phyloP scores from a whole-genome alignment of 345 rosid species.

The Lepidium africanum region DNA sequence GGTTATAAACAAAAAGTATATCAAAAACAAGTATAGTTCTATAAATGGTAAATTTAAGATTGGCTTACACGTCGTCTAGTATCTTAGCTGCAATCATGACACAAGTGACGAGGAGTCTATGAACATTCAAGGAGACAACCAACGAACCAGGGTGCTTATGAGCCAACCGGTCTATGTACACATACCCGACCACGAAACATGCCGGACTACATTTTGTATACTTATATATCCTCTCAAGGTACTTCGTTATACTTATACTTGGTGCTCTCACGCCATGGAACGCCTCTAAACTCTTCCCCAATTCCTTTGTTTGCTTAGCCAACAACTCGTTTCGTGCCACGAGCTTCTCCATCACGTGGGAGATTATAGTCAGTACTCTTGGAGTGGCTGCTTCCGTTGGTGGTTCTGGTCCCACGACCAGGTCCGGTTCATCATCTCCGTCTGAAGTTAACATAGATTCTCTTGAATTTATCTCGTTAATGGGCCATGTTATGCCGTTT shows the following conservation, averaged over 20 bases:
- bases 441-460: constrained; percentile 21
- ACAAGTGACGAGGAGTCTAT: constrained; percentile 70
- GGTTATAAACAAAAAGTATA: too few species aligned
- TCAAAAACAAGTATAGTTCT: neutral
- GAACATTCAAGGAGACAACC: constrained; percentile 62
- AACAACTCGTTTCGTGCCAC: constrained; percentile 68
- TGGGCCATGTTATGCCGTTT: constrained; percentile 18
- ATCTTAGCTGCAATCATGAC: constrained; percentile 92
- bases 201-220: constrained; percentile 82
- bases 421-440: constrained; percentile 23
- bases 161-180: constrained; percentile 63
- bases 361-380: constrained; percentile 59
- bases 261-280: constrained; percentile 82
- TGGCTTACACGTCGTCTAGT: constrained; percentile 79
- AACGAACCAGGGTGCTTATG: constrained; percentile 76
- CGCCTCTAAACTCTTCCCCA: constrained; percentile 58
- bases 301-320: constrained; percentile 20
- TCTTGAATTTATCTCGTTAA: neutral
- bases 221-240: constrained; percentile 81
- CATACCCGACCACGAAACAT: constrained; percentile 80
- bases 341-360: constrained; percentile 59
- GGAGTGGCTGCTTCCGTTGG: constrained; percentile 36
- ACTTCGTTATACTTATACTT: constrained; percentile 60
- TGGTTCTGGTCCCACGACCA: constrained; percentile 14
- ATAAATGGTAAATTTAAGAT: constrained; percentile 14